phyloP scores from a whole-genome alignment of 306 rosid species.

The Cyclanthera cordifolia region DNA sequence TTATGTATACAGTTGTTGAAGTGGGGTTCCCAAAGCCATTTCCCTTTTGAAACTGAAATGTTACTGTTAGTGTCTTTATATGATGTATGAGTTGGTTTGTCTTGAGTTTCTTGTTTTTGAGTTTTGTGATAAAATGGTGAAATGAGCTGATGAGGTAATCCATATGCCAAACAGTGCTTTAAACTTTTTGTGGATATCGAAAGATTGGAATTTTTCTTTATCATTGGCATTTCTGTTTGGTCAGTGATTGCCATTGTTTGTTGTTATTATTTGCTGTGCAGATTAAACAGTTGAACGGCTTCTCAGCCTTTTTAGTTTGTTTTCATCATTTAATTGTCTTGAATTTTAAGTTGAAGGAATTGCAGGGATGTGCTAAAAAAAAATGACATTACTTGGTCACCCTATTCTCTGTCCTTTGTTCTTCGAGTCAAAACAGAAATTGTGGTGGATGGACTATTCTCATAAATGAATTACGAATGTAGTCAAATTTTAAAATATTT shows the following conservation, averaged over 20 bases:
- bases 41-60: background rate
- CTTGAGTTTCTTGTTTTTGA: background rate
- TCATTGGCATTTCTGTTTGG: constrained; percentile 1
- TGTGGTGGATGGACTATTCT: no score
- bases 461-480: no score
- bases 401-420: no score
- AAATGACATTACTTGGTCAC: no score
- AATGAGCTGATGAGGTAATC: background rate
- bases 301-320: background rate
- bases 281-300: background rate
- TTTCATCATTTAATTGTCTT: background rate
- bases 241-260: background rate
- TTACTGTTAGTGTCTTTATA: constrained; percentile 5
- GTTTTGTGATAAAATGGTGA: background rate
- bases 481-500: no score
- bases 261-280: constrained; percentile 2
- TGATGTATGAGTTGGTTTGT: constrained; percentile 8
- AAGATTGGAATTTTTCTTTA: background rate
- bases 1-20: background rate
- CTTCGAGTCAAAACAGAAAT: no score
- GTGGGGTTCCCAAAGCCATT: background rate
- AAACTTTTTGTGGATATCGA: constrained; percentile 12
- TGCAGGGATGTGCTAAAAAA: no score
- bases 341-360: background rate
- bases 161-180: background rate